Evolutionary conservation across 2,329 filamentous ascomycete genomes (phyloP).

Genomic region (Cordyceps tenuipes): DNA sequence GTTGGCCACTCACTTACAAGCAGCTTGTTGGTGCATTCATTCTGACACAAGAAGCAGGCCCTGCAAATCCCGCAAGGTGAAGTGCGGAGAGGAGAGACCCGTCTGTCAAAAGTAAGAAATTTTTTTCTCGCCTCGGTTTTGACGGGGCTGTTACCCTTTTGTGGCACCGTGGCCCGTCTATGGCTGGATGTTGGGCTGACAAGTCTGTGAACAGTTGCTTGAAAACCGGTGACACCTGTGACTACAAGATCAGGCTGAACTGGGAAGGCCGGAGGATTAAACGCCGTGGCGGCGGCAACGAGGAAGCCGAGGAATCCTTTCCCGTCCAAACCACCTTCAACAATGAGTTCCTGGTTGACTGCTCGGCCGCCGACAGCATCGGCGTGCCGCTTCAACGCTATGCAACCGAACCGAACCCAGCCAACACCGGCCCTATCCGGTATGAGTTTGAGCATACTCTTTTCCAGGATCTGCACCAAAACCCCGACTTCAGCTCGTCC

Average conservation of each 20-base stretch:
- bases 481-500: background rate
- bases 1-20: too few species aligned
- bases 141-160: background rate
- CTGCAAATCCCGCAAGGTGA: slow-evolving; percentile 64
- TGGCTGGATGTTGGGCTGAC: background rate
- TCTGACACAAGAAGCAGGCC: slow-evolving; percentile 42
- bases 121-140: too few species aligned
- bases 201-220: slow-evolving; percentile 42
- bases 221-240: slow-evolving; percentile 63
- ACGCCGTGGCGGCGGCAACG: slow-evolving; percentile 2
- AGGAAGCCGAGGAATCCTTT: background rate
- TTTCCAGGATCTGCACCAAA: slow-evolving; percentile 7
- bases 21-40: background rate
- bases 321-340: background rate
- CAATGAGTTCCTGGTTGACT: background rate
- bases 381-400: slow-evolving; percentile 6
- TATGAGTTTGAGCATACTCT: slow-evolving; percentile 12
- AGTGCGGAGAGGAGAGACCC: slow-evolving; percentile 74
- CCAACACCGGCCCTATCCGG: background rate
- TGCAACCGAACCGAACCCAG: slow-evolving; percentile 6
- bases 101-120: slow-evolving; percentile 52
- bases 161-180: background rate
- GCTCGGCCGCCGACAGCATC: background rate
- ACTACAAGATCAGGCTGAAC: slow-evolving; percentile 74
- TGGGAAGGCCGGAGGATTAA: slow-evolving; percentile 57